Evolutionary conservation across 2,329 filamentous ascomycete genomes (phyloP).

Genomic region (Phaeomoniella chlamydospora): DNA sequence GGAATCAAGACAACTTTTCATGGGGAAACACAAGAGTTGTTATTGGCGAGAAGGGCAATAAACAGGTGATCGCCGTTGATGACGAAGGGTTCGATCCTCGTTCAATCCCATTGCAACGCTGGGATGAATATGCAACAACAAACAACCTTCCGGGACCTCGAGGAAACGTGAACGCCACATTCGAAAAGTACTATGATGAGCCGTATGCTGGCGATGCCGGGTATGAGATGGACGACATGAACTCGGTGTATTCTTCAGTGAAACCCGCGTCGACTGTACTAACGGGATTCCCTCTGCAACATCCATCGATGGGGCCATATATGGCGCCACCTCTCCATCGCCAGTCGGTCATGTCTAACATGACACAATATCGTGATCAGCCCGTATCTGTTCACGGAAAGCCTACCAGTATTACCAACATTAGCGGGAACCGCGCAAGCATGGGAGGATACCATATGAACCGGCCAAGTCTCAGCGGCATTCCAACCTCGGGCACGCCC

Average conservation of each 20-base stretch:
- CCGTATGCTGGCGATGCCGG: constrained; percentile 62
- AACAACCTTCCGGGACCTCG: constrained; percentile 89
- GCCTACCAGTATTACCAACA: constrained; percentile 46
- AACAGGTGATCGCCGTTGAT: constrained; percentile 72
- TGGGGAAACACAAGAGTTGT: constrained; percentile 99
- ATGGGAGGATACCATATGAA: constrained; percentile 27
- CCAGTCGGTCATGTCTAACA: constrained; percentile 56
- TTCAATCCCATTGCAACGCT: constrained; percentile 84
- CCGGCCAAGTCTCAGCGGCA: constrained; percentile 19
- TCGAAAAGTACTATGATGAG: constrained; percentile 41
- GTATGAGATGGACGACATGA: constrained; percentile 92
- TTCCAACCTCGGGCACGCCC: constrained; percentile 21
- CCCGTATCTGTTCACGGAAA: constrained; percentile 27
- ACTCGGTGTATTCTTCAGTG: constrained; percentile 86
- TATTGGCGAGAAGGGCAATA: constrained; percentile 81
- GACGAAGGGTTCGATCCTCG: constrained; percentile 82
- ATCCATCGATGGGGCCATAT: constrained; percentile 36
- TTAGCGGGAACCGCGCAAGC: constrained; percentile 27
- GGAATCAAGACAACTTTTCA: constrained; percentile 97
- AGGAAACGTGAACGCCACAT: constrained; percentile 40
- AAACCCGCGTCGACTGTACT: constrained; percentile 75
- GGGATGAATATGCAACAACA: constrained; percentile 83
- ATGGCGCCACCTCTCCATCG: constrained; percentile 61
- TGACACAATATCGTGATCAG: constrained; percentile 51
- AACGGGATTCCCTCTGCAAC: constrained; percentile 55